A percentile compares a stretch with the other conserved stretches of the same genome.
These are phyloP conservation scores for Geranomyces michiganensis DNA, from an alignment of 192 early-diverging fungal genomes.

Conservation along the genomic window DNA sequence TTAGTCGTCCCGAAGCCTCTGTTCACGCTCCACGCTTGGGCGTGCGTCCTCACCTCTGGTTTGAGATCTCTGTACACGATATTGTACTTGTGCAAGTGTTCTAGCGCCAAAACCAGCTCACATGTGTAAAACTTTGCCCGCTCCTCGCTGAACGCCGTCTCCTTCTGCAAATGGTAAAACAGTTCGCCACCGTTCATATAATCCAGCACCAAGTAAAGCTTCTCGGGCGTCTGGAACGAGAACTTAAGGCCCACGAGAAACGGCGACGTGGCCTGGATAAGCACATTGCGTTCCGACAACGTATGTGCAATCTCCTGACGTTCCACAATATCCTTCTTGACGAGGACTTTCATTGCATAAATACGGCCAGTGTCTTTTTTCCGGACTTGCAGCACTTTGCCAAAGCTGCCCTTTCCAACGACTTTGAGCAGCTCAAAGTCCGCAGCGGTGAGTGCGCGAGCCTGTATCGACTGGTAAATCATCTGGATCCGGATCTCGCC, in stretches of 20 bases:
- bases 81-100: constrained; percentile 68
- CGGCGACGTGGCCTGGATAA: constrained; percentile 73
- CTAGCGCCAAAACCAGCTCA: constrained; percentile 69
- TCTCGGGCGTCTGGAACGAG: constrained; percentile 80
- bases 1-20: not conserved
- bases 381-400: constrained; percentile 77
- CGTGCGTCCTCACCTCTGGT: constrained; percentile 38
- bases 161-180: constrained; percentile 91
- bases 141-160: constrained; percentile 85
- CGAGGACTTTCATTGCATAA: constrained; percentile 83
- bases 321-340: constrained; percentile 73
- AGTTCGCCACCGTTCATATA: constrained; percentile 82
- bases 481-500: constrained; percentile 58
- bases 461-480: constrained; percentile 51
- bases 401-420: constrained; percentile 78
- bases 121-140: constrained; percentile 81
- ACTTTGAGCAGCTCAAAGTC: constrained; percentile 77
- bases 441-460: constrained; percentile 45
- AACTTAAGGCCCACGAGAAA: constrained; percentile 95
- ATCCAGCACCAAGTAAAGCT: constrained; percentile 78
- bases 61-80: constrained; percentile 67
- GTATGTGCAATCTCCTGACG: constrained; percentile 77
- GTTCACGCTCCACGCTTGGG: not conserved
- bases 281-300: constrained; percentile 74
- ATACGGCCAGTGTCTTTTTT: constrained; percentile 79